phyloP scores from a whole-genome alignment of 805 yeast genomes.

The Starmerella floricola region DNA sequence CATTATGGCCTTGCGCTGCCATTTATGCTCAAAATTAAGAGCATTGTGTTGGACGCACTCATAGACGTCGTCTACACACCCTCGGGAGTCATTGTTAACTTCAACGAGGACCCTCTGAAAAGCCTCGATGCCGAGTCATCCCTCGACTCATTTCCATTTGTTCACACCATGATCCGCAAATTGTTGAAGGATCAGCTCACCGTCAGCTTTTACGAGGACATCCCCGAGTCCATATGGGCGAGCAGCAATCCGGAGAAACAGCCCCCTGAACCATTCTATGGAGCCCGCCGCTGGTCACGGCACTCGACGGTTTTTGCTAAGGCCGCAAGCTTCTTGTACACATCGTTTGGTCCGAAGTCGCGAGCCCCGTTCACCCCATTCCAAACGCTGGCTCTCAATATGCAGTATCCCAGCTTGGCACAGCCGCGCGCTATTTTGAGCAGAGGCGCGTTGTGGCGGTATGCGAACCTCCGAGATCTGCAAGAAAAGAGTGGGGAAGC shows the following conservation, averaged over 20 bases:
- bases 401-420: constrained; percentile 3
- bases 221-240: constrained; percentile 28
- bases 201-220: constrained; percentile 27
- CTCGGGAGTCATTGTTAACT: constrained; percentile 25
- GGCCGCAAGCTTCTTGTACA: constrained; percentile 3
- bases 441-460: constrained; percentile 6
- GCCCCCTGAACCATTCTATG: constrained; percentile 22
- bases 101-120: constrained; percentile 26
- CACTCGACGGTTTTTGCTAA: constrained; percentile 8
- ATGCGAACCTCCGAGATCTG: neutral
- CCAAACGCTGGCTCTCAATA: constrained; percentile 16
- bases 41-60: constrained; percentile 24
- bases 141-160: constrained; percentile 27
- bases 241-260: constrained; percentile 18
- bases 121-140: constrained; percentile 24
- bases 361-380: constrained; percentile 6
- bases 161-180: constrained; percentile 21
- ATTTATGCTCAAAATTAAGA: constrained; percentile 21
- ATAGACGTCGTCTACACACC: constrained; percentile 27
- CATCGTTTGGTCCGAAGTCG: constrained; percentile 6
- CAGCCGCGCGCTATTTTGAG: constrained; percentile 12
- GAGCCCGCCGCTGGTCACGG: constrained; percentile 22
- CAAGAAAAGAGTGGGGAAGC: neutral
- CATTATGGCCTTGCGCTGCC: constrained; percentile 25
- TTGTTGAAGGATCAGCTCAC: constrained; percentile 22